Evolutionary conservation across 768 basidiomycete genomes (phyloP), one percentile per base, ranked within the genome.

Genomic region (Clitopilus hobsonii): DNA sequence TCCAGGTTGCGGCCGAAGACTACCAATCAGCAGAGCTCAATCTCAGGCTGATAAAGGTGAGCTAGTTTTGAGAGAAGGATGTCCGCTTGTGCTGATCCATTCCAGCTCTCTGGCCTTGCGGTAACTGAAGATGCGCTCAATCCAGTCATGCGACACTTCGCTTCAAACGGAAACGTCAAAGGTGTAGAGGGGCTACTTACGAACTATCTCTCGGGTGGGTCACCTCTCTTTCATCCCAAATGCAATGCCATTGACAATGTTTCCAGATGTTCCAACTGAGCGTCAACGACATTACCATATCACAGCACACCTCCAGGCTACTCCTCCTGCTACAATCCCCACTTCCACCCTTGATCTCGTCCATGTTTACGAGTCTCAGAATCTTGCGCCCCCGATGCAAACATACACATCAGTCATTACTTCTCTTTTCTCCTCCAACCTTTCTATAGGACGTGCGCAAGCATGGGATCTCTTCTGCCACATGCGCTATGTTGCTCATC

Each of bases 401-500:
- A 83, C 89, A 0, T 97, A 98, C 69, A 84, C 83, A 7, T 74
- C 82, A 20, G 70, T 86, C 48, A 88, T 96, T 56, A 72, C 74
- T 5, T 68, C 76, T 45, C 84, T 85, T 28, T 82, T 81, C 61
- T 74, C 89, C 0, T 28, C 49, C 23, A 27, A 32, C 49, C 11
- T 16, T 22, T 69, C 79, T 5, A 59, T 75, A 1, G 80, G 80
- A 1, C 81, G 79, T 29, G 87, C 89, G 0, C 85, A 90, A 56
- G 94, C 90, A 2, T 96, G 92, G 92, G 91, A 98, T 63, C 80
- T 97, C 38, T 96, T 91, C 67, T 76, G 89, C 1, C 96, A 99
- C 69, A 95, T 97, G 91, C 91, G 96, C 47, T 94, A 97, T 57
- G 90, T 91, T 13, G 92, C 96, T 0, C 94, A 98, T 66, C 86